Evolutionary conservation across 805 yeast species (phyloP).

Genomic region (Lachancea thermotolerans): DNA sequence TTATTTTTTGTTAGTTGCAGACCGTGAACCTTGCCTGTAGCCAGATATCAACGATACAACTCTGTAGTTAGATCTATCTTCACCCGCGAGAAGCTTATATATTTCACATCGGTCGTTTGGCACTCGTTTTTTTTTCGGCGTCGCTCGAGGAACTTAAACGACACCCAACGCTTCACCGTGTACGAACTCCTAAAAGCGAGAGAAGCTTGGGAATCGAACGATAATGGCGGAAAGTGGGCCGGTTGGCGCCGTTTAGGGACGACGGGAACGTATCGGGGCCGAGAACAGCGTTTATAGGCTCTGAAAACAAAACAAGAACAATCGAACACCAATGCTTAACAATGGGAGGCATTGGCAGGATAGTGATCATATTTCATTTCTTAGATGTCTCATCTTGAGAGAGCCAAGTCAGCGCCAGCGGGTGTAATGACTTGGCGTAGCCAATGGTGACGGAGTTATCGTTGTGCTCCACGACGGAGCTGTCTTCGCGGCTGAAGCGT

Average conservation of each 20-base stretch:
- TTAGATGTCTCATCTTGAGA: constrained; percentile 33
- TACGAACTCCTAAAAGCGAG: not conserved
- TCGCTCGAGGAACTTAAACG: not conserved
- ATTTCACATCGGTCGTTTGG: constrained; percentile 3
- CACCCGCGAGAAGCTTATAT: not conserved
- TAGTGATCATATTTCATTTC: not conserved
- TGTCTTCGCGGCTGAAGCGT: constrained; percentile 22
- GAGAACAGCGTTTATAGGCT: not conserved
- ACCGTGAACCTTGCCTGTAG: not conserved
- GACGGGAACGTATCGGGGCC: not conserved
- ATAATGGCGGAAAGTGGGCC: not conserved
- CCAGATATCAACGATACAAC: not conserved
- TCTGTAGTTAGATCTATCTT: not conserved
- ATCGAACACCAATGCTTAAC: too few relatives aligned
- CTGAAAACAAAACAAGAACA: not conserved
- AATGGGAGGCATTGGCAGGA: too few relatives aligned
- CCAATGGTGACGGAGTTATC: constrained; percentile 16
- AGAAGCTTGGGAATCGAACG: not conserved
- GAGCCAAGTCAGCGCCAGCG: constrained; percentile 67
- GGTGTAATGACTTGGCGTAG: constrained; percentile 52
- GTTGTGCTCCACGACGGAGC: constrained; percentile 8
- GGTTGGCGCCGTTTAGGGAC: not conserved
- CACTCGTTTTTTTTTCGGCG: constrained; percentile 1
- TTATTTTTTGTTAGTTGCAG: not conserved
- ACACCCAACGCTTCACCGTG: not conserved